These are phyloP conservation scores for Calophaca sinica DNA, from an alignment of 306 rosid species.

Conservation along the genomic window DNA sequence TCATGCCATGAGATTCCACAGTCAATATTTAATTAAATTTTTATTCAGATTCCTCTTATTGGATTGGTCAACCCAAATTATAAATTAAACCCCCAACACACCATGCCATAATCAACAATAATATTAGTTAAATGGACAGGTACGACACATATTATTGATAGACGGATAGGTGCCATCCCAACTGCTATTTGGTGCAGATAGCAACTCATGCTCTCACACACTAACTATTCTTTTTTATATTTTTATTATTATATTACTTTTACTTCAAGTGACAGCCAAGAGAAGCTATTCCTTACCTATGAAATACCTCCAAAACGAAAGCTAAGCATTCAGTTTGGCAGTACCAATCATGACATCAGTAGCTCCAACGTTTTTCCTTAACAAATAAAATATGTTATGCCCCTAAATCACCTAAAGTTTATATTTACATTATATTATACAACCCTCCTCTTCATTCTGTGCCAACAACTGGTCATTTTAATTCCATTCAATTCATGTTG, in stretches of 20 bases:
- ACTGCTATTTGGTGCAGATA: conserved; percentile 76
- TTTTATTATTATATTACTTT: conserved; percentile 59
- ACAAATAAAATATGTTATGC: conserved; percentile 35
- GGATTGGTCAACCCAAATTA: conserved; percentile 43
- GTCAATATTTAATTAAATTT: neutral
- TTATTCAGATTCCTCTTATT: conserved; percentile 2
- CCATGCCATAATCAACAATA: conserved; percentile 33
- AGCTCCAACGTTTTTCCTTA: conserved; percentile 42
- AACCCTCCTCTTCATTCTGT: conserved; percentile 39
- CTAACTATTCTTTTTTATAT: conserved; percentile 1
- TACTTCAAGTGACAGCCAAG: conserved; percentile 80
- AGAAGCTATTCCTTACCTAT: conserved; percentile 54
- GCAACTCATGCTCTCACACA: conserved; percentile 53
- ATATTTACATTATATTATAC: conserved; percentile 36
- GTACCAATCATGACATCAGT: conserved; percentile 54
- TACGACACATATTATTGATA: conserved; percentile 44
- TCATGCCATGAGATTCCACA: conserved; percentile 11
- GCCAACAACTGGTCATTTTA: conserved; percentile 31
- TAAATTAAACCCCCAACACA: neutral
- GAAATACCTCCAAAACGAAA: conserved; percentile 46
- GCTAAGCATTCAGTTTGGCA: conserved; percentile 55
- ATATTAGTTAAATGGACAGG: conserved; percentile 36
- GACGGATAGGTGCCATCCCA: conserved; percentile 78
- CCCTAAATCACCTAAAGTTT: conserved; percentile 39
- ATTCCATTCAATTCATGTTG: conserved; percentile 38